Conservation (phyloP, 495 filamentous ascomycete species). For the Viridothelium virens region DNA sequence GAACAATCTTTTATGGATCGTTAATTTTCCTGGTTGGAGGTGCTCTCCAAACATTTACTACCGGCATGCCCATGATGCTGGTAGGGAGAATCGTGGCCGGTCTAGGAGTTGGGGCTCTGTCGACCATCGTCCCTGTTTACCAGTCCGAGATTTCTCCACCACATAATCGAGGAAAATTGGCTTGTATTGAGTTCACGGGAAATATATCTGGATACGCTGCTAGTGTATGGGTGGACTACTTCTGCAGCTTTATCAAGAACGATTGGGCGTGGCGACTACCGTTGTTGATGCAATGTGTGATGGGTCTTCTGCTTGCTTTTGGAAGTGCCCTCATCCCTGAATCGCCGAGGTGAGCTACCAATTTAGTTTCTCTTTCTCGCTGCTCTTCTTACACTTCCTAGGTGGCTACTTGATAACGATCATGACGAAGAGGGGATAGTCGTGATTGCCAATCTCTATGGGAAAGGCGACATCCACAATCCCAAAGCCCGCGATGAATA, state of each 20-base stretch:
- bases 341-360: constrained; percentile 67
- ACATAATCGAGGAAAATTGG: constrained; percentile 89
- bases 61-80: constrained; percentile 85
- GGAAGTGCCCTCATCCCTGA: constrained; percentile 92
- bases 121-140: constrained; percentile 95
- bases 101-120: constrained; percentile 86
- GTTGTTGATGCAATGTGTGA: constrained; percentile 84
- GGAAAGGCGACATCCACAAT: constrained; percentile 89
- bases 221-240: constrained; percentile 98
- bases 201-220: constrained; percentile 93
- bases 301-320: constrained; percentile 74
- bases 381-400: constrained; percentile 33
- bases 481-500: constrained; percentile 87
- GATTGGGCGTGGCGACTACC: constrained; percentile 88
- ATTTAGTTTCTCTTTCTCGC: constrained; percentile 8
- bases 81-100: constrained; percentile 84
- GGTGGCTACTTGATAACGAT: constrained; percentile 96
- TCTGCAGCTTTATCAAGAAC: constrained; percentile 80
- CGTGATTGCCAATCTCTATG: constrained; percentile 95
- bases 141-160: constrained; percentile 97
- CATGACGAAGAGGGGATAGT: constrained; percentile 97
- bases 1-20: constrained; percentile 89
- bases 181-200: constrained; percentile 96
- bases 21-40: constrained; percentile 87
- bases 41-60: constrained; percentile 72